A percentile compares a stretch with the other conserved stretches of the same genome.
phyloP scores from a whole-genome alignment of 345 rosid genomes.

The sweet orange (Citrus sinensis) region DNA sequence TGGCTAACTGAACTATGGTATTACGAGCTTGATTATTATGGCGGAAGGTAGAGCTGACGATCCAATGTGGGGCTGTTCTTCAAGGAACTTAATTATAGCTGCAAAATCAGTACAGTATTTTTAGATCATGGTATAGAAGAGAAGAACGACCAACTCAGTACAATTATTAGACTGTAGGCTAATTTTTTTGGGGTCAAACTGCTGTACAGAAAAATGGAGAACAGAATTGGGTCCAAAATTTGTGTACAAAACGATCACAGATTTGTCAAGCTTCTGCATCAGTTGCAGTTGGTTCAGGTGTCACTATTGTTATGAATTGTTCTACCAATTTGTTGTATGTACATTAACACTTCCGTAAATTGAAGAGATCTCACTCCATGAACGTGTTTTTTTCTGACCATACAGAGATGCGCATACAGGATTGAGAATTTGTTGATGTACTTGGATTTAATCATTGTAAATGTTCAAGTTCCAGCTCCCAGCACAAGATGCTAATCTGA shows the following conservation, averaged over 20 bases:
- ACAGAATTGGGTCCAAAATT: slow-evolving; percentile 20
- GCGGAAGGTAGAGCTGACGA: slow-evolving; percentile 7
- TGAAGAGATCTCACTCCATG: slow-evolving; percentile 14
- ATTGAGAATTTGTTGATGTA: neutral
- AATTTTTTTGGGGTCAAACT: slow-evolving; percentile 23
- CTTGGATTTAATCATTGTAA: neutral
- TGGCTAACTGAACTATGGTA: slow-evolving; percentile 12
- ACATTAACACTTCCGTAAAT: slow-evolving; percentile 19
- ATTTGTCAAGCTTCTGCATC: slow-evolving; percentile 20
- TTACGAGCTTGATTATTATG: neutral
- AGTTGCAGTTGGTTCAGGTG: slow-evolving; percentile 12
- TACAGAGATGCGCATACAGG: neutral
- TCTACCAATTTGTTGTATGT: slow-evolving; percentile 32
- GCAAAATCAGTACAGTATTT: slow-evolving; percentile 23
- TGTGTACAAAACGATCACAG: slow-evolving; percentile 14
- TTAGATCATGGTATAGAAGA: slow-evolving; percentile 21
- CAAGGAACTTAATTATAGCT: neutral
- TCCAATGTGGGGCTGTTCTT: slow-evolving; percentile 14
- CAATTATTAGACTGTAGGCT: slow-evolving; percentile 13
- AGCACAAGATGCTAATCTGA: neutral
- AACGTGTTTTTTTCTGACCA: slow-evolving; percentile 1
- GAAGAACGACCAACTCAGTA: slow-evolving; percentile 9
- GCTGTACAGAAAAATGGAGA: slow-evolving; percentile 38
- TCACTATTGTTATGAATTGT: slow-evolving; percentile 16
- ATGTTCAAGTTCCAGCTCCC: neutral